These are phyloP conservation scores for Aspergillus uvarum DNA, from an alignment of 2,329 filamentous ascomycete species.

Conservation along the genomic window DNA sequence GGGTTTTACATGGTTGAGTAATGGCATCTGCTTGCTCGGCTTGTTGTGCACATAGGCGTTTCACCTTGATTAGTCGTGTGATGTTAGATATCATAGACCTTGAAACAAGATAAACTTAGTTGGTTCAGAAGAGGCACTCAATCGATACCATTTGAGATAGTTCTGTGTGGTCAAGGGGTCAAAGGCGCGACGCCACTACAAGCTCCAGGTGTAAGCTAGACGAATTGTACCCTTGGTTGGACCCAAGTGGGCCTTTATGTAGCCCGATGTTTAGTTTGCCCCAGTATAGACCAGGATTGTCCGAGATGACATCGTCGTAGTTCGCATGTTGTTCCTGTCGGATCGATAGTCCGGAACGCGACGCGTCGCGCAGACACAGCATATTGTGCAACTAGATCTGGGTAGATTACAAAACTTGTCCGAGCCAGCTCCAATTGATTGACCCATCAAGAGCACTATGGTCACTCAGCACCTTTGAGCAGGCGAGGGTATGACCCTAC, in stretches of 20 bases:
- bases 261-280: neutral
- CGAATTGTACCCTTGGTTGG: neutral
- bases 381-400: no score
- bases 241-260: neutral
- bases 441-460: neutral
- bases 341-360: neutral
- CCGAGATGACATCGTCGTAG: neutral
- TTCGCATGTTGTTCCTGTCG: neutral
- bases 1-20: neutral
- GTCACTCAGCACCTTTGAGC: neutral
- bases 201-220: neutral
- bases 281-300: neutral
- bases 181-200: neutral
- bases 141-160: no score
- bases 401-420: no score
- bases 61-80: conserved; percentile 11
- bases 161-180: neutral
- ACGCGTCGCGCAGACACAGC: neutral
- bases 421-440: neutral
- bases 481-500: neutral
- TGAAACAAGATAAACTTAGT: conserved; percentile 16
- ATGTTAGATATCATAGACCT: conserved; percentile 9
- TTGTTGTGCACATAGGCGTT: conserved; percentile 23
- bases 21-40: conserved; percentile 5
- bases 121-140: neutral